These are phyloP conservation scores for Lepidium aucheri DNA, from an alignment of 345 rosid species.

Conservation along the genomic window DNA sequence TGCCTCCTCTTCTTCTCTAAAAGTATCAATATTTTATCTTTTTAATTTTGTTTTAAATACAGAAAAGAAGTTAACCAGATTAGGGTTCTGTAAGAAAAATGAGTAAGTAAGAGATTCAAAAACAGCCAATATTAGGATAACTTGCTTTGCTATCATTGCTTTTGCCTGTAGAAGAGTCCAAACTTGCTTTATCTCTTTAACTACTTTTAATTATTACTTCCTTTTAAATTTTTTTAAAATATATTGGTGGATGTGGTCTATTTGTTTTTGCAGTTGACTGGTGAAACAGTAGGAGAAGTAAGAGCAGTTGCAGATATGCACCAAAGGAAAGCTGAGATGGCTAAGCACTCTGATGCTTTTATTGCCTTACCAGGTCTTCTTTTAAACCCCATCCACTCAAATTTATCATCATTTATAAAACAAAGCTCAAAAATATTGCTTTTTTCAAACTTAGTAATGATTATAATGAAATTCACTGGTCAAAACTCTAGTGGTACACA, in stretches of 20 bases:
- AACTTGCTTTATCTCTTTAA: conserved; percentile 27
- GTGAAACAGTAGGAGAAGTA: conserved; percentile 99
- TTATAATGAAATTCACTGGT: conserved; percentile 2
- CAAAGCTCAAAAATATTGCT: not conserved
- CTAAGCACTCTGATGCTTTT: conserved; percentile 99
- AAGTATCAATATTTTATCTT: not conserved
- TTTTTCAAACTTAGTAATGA: conserved; percentile 25
- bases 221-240: not conserved
- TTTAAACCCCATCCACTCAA: conserved; percentile 30
- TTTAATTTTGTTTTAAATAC: not conserved
- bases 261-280: conserved; percentile 71
- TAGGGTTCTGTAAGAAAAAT: conserved; percentile 17
- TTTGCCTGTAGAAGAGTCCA: conserved; percentile 36
- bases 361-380: conserved; percentile 97
- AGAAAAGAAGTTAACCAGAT: conserved; percentile 6
- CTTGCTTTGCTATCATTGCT: conserved; percentile 31
- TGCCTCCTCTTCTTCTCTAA: not conserved
- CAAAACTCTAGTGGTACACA: conserved; percentile 10
- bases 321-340: conserved; percentile 99
- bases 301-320: conserved; percentile 99
- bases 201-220: conserved; percentile 26
- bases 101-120: conserved; percentile 5
- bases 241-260: conserved; percentile 3
- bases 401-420: not conserved
- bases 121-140: not conserved